Percentiles rank a stretch among this genome's conserved stretches.
Conservation (phyloP, 768 basidiomycete genomes). For the Gymnopilus junonius region DNA sequence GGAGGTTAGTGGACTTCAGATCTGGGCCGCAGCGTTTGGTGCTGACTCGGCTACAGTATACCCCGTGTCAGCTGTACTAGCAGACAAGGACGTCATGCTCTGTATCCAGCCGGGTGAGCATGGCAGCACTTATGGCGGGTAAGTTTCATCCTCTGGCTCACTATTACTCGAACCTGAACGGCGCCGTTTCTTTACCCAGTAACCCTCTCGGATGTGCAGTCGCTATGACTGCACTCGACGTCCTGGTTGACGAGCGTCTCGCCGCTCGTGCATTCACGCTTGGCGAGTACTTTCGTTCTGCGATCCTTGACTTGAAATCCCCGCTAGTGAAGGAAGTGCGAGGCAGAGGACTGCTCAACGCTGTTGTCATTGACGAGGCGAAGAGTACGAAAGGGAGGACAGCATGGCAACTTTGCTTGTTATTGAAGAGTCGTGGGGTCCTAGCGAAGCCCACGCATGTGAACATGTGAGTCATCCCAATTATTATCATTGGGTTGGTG, state of each 20-base stretch:
- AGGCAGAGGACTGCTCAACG: slow-evolving; percentile 89
- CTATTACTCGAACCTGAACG: neutral
- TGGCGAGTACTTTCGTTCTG: slow-evolving; percentile 80
- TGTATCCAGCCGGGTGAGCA: slow-evolving; percentile 96
- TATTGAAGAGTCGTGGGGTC: slow-evolving; percentile 89
- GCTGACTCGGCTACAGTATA: slow-evolving; percentile 60
- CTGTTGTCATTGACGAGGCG: slow-evolving; percentile 89
- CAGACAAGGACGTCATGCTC: slow-evolving; percentile 91
- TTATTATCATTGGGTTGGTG: neutral
- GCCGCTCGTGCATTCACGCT: slow-evolving; percentile 78
- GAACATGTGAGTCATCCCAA: slow-evolving; percentile 71
- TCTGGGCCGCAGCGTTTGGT: neutral
- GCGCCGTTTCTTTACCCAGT: slow-evolving; percentile 36
- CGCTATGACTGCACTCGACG: slow-evolving; percentile 87
- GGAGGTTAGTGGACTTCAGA: slow-evolving; percentile 61
- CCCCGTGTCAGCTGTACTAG: slow-evolving; percentile 94
- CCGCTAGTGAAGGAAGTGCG: slow-evolving; percentile 82
- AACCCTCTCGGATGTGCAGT: slow-evolving; percentile 98
- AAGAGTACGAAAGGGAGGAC: slow-evolving; percentile 77
- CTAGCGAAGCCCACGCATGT: slow-evolving; percentile 96
- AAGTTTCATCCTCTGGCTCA: slow-evolving; percentile 27
- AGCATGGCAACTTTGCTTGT: slow-evolving; percentile 95
- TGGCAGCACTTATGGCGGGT: slow-evolving; percentile 96
- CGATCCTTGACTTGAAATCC: slow-evolving; percentile 60
- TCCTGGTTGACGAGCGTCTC: slow-evolving; percentile 88